Percentiles rank a stretch among this genome's conserved stretches.
Evolutionary conservation across 1,284 basidiomycete genomes (phyloP).

Genomic region (Meira nashicola): DNA sequence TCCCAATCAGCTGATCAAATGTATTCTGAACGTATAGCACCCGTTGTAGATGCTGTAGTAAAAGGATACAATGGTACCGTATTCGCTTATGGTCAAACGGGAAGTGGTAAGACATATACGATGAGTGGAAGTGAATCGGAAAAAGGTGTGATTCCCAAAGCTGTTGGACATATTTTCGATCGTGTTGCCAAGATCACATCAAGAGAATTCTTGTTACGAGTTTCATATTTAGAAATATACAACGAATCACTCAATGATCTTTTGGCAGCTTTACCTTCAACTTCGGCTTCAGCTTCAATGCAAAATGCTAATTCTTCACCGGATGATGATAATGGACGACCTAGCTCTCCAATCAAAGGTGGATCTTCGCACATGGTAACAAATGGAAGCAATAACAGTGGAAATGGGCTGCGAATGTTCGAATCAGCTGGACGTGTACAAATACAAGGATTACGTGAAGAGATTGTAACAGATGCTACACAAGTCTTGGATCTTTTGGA

Average conservation of each 20-base stretch:
- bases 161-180: slow-evolving; percentile 64
- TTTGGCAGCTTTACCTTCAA: slow-evolving; percentile 29
- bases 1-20: slow-evolving; percentile 31
- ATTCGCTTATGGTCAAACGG: slow-evolving; percentile 82
- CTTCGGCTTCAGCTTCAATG: neutral
- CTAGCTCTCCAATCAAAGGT: slow-evolving; percentile 25
- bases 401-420: slow-evolving; percentile 34
- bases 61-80: slow-evolving; percentile 93
- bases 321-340: slow-evolving; percentile 6
- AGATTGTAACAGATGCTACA: slow-evolving; percentile 58
- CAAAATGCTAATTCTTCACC: too few relatives aligned
- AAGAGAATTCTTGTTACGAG: slow-evolving; percentile 57
- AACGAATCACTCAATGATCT: slow-evolving; percentile 61
- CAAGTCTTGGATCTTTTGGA: slow-evolving; percentile 65
- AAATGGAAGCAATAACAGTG: neutral
- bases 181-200: slow-evolving; percentile 48
- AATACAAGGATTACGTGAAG: slow-evolving; percentile 57
- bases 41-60: slow-evolving; percentile 70
- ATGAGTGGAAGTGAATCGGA: slow-evolving; percentile 74
- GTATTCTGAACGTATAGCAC: slow-evolving; percentile 57
- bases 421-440: slow-evolving; percentile 54
- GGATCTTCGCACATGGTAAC: slow-evolving; percentile 16
- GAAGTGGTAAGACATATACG: slow-evolving; percentile 70
- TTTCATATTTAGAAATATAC: slow-evolving; percentile 62
- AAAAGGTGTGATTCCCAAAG: slow-evolving; percentile 88